Conservation (phyloP, 768 basidiomycete species). For the Phylloporus sp. region DNA sequence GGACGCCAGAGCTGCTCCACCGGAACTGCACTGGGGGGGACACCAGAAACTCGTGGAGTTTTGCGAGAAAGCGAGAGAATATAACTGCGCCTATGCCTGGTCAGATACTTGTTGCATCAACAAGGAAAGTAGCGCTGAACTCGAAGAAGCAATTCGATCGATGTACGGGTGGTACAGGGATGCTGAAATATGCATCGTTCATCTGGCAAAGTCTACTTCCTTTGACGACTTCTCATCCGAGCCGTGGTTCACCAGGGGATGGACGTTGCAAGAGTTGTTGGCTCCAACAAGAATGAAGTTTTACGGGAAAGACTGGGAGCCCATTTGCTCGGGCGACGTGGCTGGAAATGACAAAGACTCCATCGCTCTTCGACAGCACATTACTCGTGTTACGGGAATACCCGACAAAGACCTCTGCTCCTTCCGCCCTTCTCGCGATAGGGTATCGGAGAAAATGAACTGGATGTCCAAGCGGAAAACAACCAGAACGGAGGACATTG, state of each 20-base stretch:
- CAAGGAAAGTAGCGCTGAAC: slow-evolving; percentile 27
- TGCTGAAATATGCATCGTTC: slow-evolving; percentile 21
- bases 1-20: slow-evolving; percentile 7
- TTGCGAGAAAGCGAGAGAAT: slow-evolving; percentile 18
- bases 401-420: slow-evolving; percentile 5
- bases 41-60: slow-evolving; percentile 15
- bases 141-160: slow-evolving; percentile 29
- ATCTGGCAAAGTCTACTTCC: slow-evolving; percentile 13
- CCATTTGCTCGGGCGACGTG: slow-evolving; percentile 4
- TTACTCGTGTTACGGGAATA: slow-evolving; percentile 13
- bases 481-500: slow-evolving; percentile 20
- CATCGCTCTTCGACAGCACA: slow-evolving; percentile 7
- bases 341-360: slow-evolving; percentile 8
- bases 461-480: slow-evolving; percentile 27
- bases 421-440: slow-evolving; percentile 10
- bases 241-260: slow-evolving; percentile 23
- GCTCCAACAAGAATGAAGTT: slow-evolving; percentile 16
- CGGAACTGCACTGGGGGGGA: background rate
- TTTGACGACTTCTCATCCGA: slow-evolving; percentile 10
- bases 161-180: slow-evolving; percentile 29
- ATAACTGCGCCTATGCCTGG: slow-evolving; percentile 21
- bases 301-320: slow-evolving; percentile 17
- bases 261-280: slow-evolving; percentile 18
- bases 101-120: slow-evolving; percentile 22
- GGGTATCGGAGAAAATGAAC: slow-evolving; percentile 17